Evolutionary conservation across 768 basidiomycete species (phyloP), one percentile per base, ranked within the genome.

Genomic region (Pisolithus marmoratus): DNA sequence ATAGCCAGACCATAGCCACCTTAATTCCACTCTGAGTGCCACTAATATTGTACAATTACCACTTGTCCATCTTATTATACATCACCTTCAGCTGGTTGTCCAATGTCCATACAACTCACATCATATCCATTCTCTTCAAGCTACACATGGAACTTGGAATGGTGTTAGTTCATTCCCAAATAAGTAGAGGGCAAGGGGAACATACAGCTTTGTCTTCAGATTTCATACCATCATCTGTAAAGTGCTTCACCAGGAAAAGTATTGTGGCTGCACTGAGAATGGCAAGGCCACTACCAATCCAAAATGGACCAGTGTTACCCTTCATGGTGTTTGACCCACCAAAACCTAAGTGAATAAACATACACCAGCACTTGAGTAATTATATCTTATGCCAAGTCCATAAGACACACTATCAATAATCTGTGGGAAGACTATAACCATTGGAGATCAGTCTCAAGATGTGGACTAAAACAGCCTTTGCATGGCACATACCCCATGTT

Each of bases 281-380:
- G 4, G 91, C 92, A 44, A 96, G 77, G 74, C 84, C 85, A 57
- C 87, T 88, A 20, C 78, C 90, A 56, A 92, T 65, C 87, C 85
- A 91, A 78, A 92, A 92, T 14, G 90, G 90, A 19, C 90, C 90
- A 0, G 91, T 92, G 63, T 86, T 84, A 46, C 84, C 87, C 55
- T 71, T 76, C 38, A 69, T 63, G 23, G 78, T 69, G 8, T 47
- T 57, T 2, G 74, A 8, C 4, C 83, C 84, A 54, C 83, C 84
- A 56, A 90, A 90, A 22, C 76, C 85, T 81, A 53, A 57, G 17
- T 46, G 46, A 31, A 27, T 8, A 27, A n/a, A n/a, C n/a, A 27
- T 27, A 27, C 9, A 8, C 9, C 9, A 2, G 8, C 9, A 11
- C 29, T 8, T 31, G 29, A 31, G 29, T 31, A 11, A 11, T 31